These are phyloP conservation scores for Apophysomyces variabilis DNA, from an alignment of 371 early-diverging fungal species.

Conservation along the genomic window DNA sequence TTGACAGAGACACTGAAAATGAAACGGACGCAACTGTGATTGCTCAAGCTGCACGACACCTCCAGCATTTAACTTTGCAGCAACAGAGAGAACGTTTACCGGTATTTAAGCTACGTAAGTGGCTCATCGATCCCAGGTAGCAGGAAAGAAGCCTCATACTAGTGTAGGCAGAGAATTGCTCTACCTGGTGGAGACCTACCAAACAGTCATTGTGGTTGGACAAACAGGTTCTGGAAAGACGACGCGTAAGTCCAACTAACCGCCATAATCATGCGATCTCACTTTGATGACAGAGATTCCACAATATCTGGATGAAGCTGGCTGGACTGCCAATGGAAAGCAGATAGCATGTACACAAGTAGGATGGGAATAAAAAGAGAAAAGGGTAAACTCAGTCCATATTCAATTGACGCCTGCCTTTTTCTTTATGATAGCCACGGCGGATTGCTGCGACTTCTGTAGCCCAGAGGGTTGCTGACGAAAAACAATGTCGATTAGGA, in stretches of 20 bases:
- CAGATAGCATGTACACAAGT: constrained; percentile 82
- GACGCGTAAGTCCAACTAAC: constrained; percentile 60
- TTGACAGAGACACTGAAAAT: constrained; percentile 68
- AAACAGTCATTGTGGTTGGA: constrained; percentile 70
- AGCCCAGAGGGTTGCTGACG: constrained; percentile 95
- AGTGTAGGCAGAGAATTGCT: constrained; percentile 53
- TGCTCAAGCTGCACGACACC: constrained; percentile 49
- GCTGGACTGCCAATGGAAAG: constrained; percentile 63
- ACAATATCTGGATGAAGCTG: constrained; percentile 78
- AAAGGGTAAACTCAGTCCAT: not conserved
- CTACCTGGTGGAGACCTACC: constrained; percentile 67
- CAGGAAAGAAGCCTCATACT: not conserved
- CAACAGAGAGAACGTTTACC: constrained; percentile 67
- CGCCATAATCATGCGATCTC: not conserved
- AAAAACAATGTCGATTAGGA: constrained; percentile 85
- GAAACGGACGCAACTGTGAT: constrained; percentile 56
- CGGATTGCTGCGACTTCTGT: constrained; percentile 97
- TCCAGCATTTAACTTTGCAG: constrained; percentile 50
- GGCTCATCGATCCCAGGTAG: not conserved
- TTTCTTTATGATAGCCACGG: constrained; percentile 74
- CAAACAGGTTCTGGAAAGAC: constrained; percentile 75
- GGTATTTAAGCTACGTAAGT: constrained; percentile 59
- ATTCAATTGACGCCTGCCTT: not conserved
- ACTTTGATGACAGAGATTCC: constrained; percentile 63
- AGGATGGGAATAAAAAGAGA: not conserved